phyloP scores from a whole-genome alignment of 1,139 yeast species.

The Insectozyma bohioensis region DNA sequence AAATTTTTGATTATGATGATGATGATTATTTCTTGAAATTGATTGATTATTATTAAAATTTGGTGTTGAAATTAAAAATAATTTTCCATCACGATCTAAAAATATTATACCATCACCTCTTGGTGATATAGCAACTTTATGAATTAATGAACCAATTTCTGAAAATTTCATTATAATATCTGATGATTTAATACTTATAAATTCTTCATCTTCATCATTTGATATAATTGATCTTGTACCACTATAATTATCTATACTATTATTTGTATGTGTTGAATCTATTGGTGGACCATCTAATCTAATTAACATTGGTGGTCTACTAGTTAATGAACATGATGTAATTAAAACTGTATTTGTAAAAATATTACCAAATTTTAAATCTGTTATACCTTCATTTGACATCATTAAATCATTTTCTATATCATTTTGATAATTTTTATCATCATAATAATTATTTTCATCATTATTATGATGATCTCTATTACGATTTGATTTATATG shows the following conservation, averaged over 20 bases:
- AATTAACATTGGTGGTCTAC: conserved; percentile 37
- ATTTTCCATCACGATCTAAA: conserved; percentile 72
- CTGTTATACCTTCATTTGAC: conserved; percentile 88
- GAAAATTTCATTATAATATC: conserved; percentile 51
- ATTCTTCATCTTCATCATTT: conserved; percentile 19
- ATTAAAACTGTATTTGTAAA: conserved; percentile 36
- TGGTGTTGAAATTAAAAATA: conserved; percentile 69
- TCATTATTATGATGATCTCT: conserved; percentile 16
- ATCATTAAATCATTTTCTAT: conserved; percentile 40
- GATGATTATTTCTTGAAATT: too few relatives aligned
- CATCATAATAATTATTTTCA: conserved; percentile 20
- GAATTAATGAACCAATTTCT: conserved; percentile 81
- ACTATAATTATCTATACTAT: conserved; percentile 18
- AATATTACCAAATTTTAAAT: conserved; percentile 56
- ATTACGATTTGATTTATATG: conserved; percentile 17
- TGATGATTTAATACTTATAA: conserved; percentile 28
- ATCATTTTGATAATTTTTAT: conserved; percentile 19
- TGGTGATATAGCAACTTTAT: conserved; percentile 74
- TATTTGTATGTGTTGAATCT: conserved; percentile 20
- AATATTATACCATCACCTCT: conserved; percentile 84
- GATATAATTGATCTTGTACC: conserved; percentile 22
- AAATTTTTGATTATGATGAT: conserved; percentile 12
- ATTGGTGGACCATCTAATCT: conserved; percentile 37
- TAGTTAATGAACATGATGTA: conserved; percentile 38
- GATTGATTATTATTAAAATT: conserved; percentile 39